These are phyloP conservation scores for Paratinospora sagittata DNA, from an alignment of 164 flowering plant genomes.

Conservation along the genomic window DNA sequence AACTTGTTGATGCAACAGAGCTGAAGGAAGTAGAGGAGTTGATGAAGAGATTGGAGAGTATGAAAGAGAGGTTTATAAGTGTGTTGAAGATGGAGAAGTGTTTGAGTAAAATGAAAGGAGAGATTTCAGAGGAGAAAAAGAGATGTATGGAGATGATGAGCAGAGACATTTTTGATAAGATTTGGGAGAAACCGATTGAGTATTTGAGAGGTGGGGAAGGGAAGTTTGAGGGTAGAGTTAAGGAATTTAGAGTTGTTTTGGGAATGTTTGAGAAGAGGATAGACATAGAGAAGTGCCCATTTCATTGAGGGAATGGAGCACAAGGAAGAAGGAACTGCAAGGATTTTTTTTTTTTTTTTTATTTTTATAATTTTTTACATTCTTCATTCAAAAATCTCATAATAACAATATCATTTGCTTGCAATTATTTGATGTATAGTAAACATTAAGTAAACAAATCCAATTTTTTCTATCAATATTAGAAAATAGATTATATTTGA, in stretches of 20 bases:
- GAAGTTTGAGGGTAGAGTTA: neutral
- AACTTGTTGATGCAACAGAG: neutral
- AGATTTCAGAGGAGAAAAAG: neutral
- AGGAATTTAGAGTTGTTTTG: neutral
- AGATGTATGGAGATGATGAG: neutral
- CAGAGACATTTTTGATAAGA: neutral
- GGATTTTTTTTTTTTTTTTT: too few species aligned
- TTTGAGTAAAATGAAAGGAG: constrained; percentile 1
- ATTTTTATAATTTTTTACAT: too few species aligned
- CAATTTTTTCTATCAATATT: too few species aligned
- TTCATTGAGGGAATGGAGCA: neutral
- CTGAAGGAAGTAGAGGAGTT: neutral
- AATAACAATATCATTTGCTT: too few species aligned
- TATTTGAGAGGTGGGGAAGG: constrained; percentile 8
- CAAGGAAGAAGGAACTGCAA: neutral
- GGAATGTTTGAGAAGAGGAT: constrained; percentile 1
- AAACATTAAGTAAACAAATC: too few species aligned
- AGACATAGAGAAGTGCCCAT: neutral
- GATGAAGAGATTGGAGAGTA: neutral
- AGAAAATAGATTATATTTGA: too few species aligned
- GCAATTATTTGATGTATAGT: too few species aligned
- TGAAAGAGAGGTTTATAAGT: neutral
- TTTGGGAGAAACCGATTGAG: constrained; percentile 5
- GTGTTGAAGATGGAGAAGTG: neutral
- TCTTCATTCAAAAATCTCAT: too few species aligned